Percentiles rank a stretch among this genome's conserved stretches.
Evolutionary conservation across 1,284 basidiomycete genomes (phyloP).

Genomic region (Exsudoporus floridanus): DNA sequence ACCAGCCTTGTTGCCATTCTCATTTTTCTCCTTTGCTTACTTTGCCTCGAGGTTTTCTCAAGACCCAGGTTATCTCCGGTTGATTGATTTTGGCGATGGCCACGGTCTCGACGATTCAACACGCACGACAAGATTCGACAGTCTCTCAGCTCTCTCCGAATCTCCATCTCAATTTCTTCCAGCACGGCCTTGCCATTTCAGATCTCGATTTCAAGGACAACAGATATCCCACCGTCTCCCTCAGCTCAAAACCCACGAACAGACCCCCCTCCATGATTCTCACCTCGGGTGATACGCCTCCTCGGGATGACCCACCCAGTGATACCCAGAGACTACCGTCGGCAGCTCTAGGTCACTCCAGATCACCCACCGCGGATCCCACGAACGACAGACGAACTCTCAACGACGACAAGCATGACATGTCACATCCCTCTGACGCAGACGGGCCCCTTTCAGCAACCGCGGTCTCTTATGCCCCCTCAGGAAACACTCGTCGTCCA

Average conservation of each 20-base stretch:
- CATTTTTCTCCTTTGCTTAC: slow-evolving; percentile 9
- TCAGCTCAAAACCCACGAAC: slow-evolving; percentile 30
- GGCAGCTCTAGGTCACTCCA: slow-evolving; percentile 8
- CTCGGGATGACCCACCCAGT: slow-evolving; percentile 21
- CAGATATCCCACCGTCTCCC: slow-evolving; percentile 52
- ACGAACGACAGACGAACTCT: slow-evolving; percentile 21
- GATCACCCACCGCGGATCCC: slow-evolving; percentile 17
- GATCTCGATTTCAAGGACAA: slow-evolving; percentile 63
- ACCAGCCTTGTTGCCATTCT: slow-evolving; percentile 7
- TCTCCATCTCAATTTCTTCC: slow-evolving; percentile 43
- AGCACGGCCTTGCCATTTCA: slow-evolving; percentile 51
- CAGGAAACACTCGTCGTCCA: slow-evolving; percentile 43
- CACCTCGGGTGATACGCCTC: slow-evolving; percentile 19
- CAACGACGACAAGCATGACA: slow-evolving; percentile 27
- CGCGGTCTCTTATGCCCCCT: slow-evolving; percentile 43
- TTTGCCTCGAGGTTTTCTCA: slow-evolving; percentile 19
- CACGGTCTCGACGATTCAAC: slow-evolving; percentile 44
- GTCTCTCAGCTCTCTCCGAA: slow-evolving; percentile 31
- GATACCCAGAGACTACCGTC: slow-evolving; percentile 14
- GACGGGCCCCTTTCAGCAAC: slow-evolving; percentile 35
- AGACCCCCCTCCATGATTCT: slow-evolving; percentile 32
- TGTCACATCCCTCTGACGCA: slow-evolving; percentile 24
- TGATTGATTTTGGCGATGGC: slow-evolving; percentile 42
- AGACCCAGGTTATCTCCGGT: slow-evolving; percentile 20
- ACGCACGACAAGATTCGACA: slow-evolving; percentile 41